Base-by-base conservation (phyloP, 371 early-diverging fungal species). In the Mucor sp. region DNA sequence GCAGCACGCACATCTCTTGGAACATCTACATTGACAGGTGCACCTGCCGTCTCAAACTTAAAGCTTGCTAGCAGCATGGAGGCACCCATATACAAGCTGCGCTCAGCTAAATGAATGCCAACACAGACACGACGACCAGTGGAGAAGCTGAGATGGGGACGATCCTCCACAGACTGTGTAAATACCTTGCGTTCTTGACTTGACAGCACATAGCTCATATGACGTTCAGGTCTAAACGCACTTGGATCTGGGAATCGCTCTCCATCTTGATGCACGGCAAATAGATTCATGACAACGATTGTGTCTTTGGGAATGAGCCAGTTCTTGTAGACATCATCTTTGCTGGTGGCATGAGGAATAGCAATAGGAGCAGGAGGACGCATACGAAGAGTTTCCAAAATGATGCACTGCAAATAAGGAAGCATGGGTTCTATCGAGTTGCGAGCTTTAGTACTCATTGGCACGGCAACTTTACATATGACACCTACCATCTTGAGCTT, bases 101-200 rank as follows among this genome's bases (percentile, higher is more conserved):
- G 70, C 62, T 83, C 82, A 15, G 85, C 85, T 6, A 85, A 60
- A 61, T 83, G 82, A 44, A 83, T 77, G 9, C 85, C 85, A 1
- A 82, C 81, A 66, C 85, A 85, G 4, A 75, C 77, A 43, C 85
- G 75, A 6, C 85, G 79, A 2, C 85, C 85, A 3, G 79, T 77
- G 2, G 78, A 80, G 59, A 85, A 81, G 3, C 78, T 70, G 12
- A 83, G 58, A 57, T 82, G 83, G 0, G 85, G 83, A 0, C 77
- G 72, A 19, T 81, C 79, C 23, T 78, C 68, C 1, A 74, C 59
- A 23, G 70, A 63, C 37, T 78, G 78, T n/a, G 47, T 70, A 23
- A 68, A 63, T 8, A 47, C 58, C 8, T 62, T 53, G 1, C 55
- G 37, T n/a, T 65, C 25, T 2, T 56, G 48, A 4, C 48, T 32